These are phyloP conservation scores for Rhodotorula diobovata DNA, from an alignment of 768 basidiomycete genomes.

Conservation along the genomic window DNA sequence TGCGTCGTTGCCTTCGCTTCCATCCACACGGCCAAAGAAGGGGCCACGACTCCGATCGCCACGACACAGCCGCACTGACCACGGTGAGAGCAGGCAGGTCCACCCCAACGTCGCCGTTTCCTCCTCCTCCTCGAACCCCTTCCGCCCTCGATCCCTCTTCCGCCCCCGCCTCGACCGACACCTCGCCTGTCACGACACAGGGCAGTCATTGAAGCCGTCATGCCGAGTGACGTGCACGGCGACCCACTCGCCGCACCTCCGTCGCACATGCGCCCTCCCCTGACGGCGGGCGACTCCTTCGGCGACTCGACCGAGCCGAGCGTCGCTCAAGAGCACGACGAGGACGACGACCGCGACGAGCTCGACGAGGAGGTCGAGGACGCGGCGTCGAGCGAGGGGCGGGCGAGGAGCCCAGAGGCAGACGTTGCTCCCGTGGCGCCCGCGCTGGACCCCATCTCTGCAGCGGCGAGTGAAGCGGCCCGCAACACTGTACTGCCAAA, in stretches of 20 bases:
- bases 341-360: conserved; percentile 18
- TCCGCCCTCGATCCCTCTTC: too few relatives aligned
- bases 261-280: not conserved
- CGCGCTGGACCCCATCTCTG: not conserved
- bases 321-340: not conserved
- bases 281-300: not conserved
- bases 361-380: conserved; percentile 23
- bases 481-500: not conserved
- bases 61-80: too few relatives aligned
- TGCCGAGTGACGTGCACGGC: not conserved
- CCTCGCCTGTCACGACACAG: too few relatives aligned
- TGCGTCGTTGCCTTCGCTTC: too few relatives aligned
- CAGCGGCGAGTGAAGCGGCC: not conserved
- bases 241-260: not conserved
- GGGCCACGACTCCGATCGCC: too few relatives aligned
- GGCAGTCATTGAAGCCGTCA: too few relatives aligned
- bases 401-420: not conserved
- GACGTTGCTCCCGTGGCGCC: not conserved
- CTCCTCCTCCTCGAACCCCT: too few relatives aligned
- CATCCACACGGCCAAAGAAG: too few relatives aligned
- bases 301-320: not conserved
- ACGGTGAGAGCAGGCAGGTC: too few relatives aligned
- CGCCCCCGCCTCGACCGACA: too few relatives aligned
- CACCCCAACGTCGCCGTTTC: too few relatives aligned
- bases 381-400: not conserved